phyloP scores from a whole-genome alignment of 1,284 basidiomycete genomes.

The Moesziomyces parantarcticus region DNA sequence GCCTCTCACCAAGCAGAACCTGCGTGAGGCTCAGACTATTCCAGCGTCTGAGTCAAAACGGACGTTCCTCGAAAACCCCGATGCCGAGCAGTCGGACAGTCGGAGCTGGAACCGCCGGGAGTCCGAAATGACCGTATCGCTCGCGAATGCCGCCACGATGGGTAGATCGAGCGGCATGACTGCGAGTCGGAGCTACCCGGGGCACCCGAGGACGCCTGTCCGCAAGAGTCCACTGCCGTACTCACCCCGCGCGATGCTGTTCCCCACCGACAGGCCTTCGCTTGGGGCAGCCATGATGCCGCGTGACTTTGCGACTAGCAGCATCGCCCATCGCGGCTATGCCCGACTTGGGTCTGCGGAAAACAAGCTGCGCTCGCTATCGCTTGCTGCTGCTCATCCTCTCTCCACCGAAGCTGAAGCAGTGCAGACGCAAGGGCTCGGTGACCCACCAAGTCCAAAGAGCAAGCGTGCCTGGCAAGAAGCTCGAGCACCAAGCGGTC shows the following conservation, averaged over 20 bases:
- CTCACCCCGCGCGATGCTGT: slow-evolving; percentile 1
- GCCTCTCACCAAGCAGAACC: no score
- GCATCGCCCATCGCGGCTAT: no score
- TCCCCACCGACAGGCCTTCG: neutral
- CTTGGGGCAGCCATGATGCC: no score
- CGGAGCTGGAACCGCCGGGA: slow-evolving; percentile 7
- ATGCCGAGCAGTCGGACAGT: neutral
- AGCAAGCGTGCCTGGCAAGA: no score
- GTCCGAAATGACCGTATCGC: slow-evolving; percentile 12
- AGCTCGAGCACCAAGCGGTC: no score
- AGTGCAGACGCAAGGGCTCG: no score
- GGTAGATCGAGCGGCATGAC: slow-evolving; percentile 1
- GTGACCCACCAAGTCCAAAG: no score
- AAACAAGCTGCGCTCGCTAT: slow-evolving; percentile 17
- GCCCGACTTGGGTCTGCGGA: neutral
- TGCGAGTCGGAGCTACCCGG: slow-evolving; percentile 22
- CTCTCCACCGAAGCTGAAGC: neutral
- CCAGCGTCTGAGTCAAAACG: no score
- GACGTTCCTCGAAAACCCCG: neutral
- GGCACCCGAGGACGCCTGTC: slow-evolving; percentile 3
- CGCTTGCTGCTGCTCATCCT: slow-evolving; percentile 19
- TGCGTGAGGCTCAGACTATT: no score
- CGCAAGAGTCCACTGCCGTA: slow-evolving; percentile 12
- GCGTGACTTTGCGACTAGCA: no score
- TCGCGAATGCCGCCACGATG: neutral